Percentiles rank a stretch among this genome's conserved stretches.
Conservation (phyloP, 768 basidiomycete genomes). For the Cytidiella melzeri region DNA sequence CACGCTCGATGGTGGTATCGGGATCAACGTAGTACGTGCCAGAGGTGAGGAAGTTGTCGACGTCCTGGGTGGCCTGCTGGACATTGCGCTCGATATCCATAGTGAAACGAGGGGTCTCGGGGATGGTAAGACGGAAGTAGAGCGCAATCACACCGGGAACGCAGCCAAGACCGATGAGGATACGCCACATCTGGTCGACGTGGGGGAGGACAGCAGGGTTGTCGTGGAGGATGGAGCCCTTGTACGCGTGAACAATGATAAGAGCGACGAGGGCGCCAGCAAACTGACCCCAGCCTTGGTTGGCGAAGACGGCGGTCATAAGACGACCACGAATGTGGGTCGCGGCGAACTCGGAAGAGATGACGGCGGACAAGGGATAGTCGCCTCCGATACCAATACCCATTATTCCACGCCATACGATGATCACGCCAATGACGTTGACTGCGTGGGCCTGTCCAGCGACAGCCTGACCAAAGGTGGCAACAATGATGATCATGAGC, state of each 20-base stretch:
- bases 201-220: conserved; percentile 33
- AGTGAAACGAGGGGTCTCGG: conserved; percentile 44
- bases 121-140: conserved; percentile 43
- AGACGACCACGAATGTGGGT: conserved; percentile 39
- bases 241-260: conserved; percentile 65
- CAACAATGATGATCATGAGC: conserved; percentile 32
- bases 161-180: conserved; percentile 42
- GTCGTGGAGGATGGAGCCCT: conserved; percentile 45
- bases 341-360: conserved; percentile 44
- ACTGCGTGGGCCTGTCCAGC: conserved; percentile 31
- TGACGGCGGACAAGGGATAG: conserved; percentile 42
- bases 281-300: conserved; percentile 41
- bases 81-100: conserved; percentile 47
- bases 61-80: conserved; percentile 35
- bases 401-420: conserved; percentile 33
- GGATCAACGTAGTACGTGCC: conserved; percentile 44
- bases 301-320: conserved; percentile 44
- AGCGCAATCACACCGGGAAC: conserved; percentile 39
- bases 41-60: conserved; percentile 33
- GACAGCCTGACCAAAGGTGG: conserved; percentile 34
- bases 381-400: conserved; percentile 10
- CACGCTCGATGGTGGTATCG: conserved; percentile 50
- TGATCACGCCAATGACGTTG: conserved; percentile 36
- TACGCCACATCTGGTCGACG: conserved; percentile 54
- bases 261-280: conserved; percentile 67